phyloP scores from a whole-genome alignment of 371 early-diverging fungal species.

The Mortierella sp. region DNA sequence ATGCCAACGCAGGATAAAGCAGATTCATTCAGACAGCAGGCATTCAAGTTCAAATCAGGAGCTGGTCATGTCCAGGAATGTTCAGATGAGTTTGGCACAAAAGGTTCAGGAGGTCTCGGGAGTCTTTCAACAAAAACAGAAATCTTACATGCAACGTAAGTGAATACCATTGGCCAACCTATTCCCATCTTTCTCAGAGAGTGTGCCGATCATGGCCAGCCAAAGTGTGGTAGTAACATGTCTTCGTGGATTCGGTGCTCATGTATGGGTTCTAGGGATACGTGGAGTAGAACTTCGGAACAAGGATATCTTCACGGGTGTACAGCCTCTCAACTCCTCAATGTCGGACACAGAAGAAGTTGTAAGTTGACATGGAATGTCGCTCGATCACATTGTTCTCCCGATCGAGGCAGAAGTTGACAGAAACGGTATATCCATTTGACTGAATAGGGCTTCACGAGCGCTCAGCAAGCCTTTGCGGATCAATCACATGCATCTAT shows the following conservation, averaged over 20 bases:
- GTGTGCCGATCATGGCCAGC: too few species aligned
- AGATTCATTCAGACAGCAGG: constrained; percentile 65
- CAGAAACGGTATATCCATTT: background rate
- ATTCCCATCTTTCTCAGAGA: background rate
- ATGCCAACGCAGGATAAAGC: constrained; percentile 83
- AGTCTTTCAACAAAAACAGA: constrained; percentile 86
- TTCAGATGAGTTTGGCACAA: constrained; percentile 88
- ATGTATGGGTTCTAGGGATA: constrained; percentile 20
- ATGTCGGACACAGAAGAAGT: constrained; percentile 54
- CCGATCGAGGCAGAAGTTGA: background rate
- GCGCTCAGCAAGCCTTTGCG: constrained; percentile 82
- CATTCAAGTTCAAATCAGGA: constrained; percentile 69
- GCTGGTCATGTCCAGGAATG: constrained; percentile 79
- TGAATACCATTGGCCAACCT: background rate
- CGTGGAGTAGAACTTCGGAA: constrained; percentile 53
- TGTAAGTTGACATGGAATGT: constrained; percentile 33
- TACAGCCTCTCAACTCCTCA: constrained; percentile 38
- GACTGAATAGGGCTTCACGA: constrained; percentile 77
- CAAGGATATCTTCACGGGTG: constrained; percentile 48
- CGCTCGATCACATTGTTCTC: background rate
- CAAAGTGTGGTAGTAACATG: too few species aligned
- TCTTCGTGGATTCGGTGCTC: background rate
- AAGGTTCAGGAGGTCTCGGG: constrained; percentile 89
- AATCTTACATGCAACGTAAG: constrained; percentile 86
- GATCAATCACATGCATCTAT: constrained; percentile 74